A percentile compares a stretch with the other conserved stretches of the same genome.
phyloP scores from a whole-genome alignment of 257 asterid genomes.

The Solanum medicagineum region DNA sequence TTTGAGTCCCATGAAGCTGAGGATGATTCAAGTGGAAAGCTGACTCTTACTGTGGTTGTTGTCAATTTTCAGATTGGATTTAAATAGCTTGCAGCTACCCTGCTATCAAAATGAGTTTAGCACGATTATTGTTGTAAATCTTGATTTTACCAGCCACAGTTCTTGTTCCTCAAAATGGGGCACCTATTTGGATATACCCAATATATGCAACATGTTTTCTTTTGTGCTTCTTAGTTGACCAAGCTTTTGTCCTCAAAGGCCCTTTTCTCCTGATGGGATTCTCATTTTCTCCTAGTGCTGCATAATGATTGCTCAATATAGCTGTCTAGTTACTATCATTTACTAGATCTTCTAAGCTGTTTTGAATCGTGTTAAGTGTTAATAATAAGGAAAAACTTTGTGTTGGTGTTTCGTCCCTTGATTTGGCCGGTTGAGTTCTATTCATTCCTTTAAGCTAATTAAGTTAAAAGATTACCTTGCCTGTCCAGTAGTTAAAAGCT shows the following conservation, averaged over 20 bases:
- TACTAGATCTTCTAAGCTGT: background rate
- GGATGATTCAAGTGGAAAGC: background rate
- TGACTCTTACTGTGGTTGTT: background rate
- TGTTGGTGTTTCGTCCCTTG: background rate
- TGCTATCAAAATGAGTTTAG: background rate
- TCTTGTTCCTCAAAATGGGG: background rate
- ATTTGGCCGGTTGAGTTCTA: background rate
- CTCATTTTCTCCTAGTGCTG: background rate
- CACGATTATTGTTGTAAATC: background rate
- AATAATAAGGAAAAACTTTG: background rate
- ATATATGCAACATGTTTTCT: background rate
- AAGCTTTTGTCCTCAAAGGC: background rate
- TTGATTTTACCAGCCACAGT: background rate
- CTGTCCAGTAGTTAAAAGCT: background rate
- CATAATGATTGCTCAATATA: background rate
- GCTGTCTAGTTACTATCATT: background rate
- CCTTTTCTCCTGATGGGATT: background rate
- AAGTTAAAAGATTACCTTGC: background rate
- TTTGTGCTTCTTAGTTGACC: background rate
- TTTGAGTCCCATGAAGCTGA: background rate
- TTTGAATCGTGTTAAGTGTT: background rate
- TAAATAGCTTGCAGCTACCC: background rate
- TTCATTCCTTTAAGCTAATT: background rate
- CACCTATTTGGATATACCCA: background rate
- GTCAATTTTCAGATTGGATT: background rate